Base-by-base conservation (phyloP, 352 stramenopile species). In the Thalassiosira oceanica region DNA sequence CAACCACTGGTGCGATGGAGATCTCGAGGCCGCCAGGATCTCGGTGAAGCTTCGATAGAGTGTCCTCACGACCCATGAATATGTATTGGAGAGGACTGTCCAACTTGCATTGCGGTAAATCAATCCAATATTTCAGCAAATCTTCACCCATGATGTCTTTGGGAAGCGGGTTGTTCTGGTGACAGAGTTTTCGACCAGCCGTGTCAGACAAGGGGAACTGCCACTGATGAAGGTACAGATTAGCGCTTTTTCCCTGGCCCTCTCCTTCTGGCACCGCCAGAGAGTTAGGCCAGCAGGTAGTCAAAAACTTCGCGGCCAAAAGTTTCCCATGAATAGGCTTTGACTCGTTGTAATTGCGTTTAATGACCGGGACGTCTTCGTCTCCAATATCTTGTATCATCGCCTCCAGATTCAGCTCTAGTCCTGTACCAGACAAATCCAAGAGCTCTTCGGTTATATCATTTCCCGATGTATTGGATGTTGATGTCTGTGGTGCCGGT, bases 151-250 rank as follows among this genome's bases (percentile, higher is more conserved):
- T 72, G 49, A 96, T 92, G n/a, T 84, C 78, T 29, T 95, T 84
- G 42, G 94, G 91, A 21, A 88, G 68, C 15, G 71, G 67, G 29
- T 64, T 73, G 31, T 66, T 74, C 27, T 84, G 11, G 20, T 95
- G 76, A 52, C 90, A 94, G 37, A 94, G 52, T 57, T 94, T 94
- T 24, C 68, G 57, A 77, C 81, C 57, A n/a, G 79, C 83, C 21
- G 57, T 77, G 10, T 78, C 64, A 21, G 76, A 87, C 16, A 96
- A 65, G 3, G 94, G 93, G 73, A 97, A 97, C 67, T 97, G 94
- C 94, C 94, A 97, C 81, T 97, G 94, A 52, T 97, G 94, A 62
- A 97, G 74, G 60, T 97, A 97, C 41, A 96, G 90, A 26, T 74
- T 48, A 2, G 60, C 35, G 20, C 31, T 31, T 39, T 65, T 68